Base-by-base conservation (phyloP, 2,329 filamentous ascomycete genomes). In the Pseudocercospora eumusae region DNA sequence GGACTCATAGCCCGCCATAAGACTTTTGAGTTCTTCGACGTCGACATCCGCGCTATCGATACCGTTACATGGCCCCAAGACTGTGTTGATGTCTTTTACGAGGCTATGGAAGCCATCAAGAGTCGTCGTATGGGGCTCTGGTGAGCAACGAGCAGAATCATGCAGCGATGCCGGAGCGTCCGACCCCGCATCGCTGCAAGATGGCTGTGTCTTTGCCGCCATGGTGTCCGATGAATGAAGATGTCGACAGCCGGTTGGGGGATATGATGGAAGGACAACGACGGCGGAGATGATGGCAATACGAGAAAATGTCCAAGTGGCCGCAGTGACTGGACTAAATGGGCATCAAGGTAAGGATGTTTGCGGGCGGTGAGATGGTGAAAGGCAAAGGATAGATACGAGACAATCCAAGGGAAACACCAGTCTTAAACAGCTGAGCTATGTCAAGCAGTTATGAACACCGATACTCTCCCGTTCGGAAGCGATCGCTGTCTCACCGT, bases 41-140 rank as follows among this genome's bases (percentile, higher is more conserved):
- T 96, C 86, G 68, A 96, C 86, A 74, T 95, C 91, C 47, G 88
- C 88, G 33, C 90, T 95, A 64, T 90, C 87, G 69, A 96, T 83
- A 2, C 92, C 92, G 11, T 90, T 95, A 61, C 87, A 90, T 3
- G 91, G 89, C 2, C 92, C 92, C 4, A 97, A 83, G 23, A 86
- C 86, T 59, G 83, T 79, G 71, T 88, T 92, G 69, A 96, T 84
- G n/a, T 86, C 85, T 3, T 65, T 31, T 44, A 73, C 60, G 25
- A 71, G 69, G n/a, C 27, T 15, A 25, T 70, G 56, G 61, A 72
- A 72, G 31, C 36, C 36, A 56, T 71, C 62, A 44, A 59, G 53
- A 56, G 61, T 49, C 40, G 21, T 42, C 11, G 27, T 44, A 27
- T 56, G 56, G 21, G 67, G 66, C 59, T 68, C 65, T 8, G 69